Conservation (phyloP, 1,284 basidiomycete genomes). For the Papiliotrema terrestris region DNA sequence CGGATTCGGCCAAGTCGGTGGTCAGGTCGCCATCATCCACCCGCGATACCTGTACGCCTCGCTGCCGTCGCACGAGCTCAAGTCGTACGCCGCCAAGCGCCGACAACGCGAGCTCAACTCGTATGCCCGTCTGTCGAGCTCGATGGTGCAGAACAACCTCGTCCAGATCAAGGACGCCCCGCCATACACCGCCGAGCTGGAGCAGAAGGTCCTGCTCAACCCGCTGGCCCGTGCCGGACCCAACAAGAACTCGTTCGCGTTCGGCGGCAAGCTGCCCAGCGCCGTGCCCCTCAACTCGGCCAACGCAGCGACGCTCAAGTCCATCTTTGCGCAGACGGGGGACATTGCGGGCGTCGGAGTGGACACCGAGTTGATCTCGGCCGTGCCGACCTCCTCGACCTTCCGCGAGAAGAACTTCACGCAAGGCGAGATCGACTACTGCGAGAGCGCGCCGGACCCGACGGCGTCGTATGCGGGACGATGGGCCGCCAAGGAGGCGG, state of each 20-base stretch:
- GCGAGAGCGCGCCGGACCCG: constrained; percentile 78
- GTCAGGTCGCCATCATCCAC: constrained; percentile 81
- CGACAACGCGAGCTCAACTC: constrained; percentile 65
- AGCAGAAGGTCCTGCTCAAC: constrained; percentile 85
- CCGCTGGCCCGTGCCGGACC: constrained; percentile 82
- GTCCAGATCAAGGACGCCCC: constrained; percentile 95
- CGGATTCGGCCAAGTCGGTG: constrained; percentile 99
- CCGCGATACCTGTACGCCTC: constrained; percentile 87
- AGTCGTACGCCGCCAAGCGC: constrained; percentile 70
- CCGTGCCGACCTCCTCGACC: constrained; percentile 84
- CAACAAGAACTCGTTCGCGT: constrained; percentile 83
- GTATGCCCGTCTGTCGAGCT: constrained; percentile 91
- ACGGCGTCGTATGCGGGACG: constrained; percentile 89
- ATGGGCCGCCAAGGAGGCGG: constrained; percentile 97
- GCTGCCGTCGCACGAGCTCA: constrained; percentile 69
- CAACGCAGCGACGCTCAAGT: constrained; percentile 64
- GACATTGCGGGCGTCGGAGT: constrained; percentile 66
- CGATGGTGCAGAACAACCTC: constrained; percentile 88
- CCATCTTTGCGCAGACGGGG: constrained; percentile 48
- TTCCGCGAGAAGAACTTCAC: constrained; percentile 95
- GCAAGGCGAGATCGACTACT: constrained; percentile 80
- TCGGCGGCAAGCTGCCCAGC: constrained; percentile 62
- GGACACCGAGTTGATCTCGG: constrained; percentile 77
- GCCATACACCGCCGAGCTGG: constrained; percentile 84
- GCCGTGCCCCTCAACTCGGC: constrained; percentile 58